Conservation (phyloP, 2,329 filamentous ascomycete genomes). For the Arthrobotrys sphaeroides region DNA sequence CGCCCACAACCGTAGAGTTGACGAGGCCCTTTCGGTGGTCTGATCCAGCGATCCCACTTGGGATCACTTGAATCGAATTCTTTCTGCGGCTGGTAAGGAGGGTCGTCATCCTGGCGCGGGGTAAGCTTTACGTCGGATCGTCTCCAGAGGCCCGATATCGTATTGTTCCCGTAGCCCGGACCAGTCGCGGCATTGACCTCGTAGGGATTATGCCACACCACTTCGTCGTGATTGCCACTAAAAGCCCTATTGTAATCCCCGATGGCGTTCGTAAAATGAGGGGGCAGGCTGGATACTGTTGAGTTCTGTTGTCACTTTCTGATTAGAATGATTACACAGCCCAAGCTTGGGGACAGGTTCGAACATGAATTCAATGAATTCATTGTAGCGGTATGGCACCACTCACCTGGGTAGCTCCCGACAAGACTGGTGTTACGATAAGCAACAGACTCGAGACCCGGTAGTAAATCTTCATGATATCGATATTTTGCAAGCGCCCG, state of each 20-base stretch:
- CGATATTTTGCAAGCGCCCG: no score
- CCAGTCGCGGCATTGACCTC: not conserved
- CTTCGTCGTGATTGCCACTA: not conserved
- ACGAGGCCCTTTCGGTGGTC: not conserved
- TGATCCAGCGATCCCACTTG: conserved; percentile 7
- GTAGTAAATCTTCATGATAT: not conserved
- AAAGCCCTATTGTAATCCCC: conserved; percentile 8
- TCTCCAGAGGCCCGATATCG: not conserved
- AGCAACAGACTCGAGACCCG: not conserved
- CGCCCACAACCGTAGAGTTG: not conserved
- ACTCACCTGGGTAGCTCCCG: not conserved
- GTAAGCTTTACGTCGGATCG: not conserved
- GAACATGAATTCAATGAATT: no score
- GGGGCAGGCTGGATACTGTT: not conserved
- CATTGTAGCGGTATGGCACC: no score
- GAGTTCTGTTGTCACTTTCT: not conserved
- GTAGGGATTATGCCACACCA: not conserved
- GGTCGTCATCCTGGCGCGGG: not conserved
- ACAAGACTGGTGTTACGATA: not conserved
- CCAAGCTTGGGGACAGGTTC: not conserved
- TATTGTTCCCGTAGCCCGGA: not conserved
- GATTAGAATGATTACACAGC: not conserved
- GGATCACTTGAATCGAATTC: not conserved
- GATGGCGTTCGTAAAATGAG: not conserved
- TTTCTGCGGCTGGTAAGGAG: not conserved